Evolutionary conservation across 257 asterid genomes (phyloP).

Genomic region (Linaria vulgaris): DNA sequence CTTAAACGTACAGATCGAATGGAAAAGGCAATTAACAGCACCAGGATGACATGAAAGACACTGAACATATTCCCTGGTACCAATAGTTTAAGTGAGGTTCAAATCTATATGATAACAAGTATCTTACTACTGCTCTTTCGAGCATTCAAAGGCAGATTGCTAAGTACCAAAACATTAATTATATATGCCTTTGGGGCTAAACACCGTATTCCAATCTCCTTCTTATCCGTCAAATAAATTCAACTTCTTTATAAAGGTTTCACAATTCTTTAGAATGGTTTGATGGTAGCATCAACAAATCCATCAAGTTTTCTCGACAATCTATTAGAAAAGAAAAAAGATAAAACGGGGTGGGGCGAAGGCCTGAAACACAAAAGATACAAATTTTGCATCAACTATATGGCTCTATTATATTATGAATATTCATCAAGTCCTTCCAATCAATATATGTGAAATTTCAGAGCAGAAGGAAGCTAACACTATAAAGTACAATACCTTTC

Average conservation of each 20-base stretch:
- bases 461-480: neutral
- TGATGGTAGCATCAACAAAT: neutral
- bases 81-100: neutral
- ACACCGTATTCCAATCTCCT: neutral
- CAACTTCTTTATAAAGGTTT: neutral
- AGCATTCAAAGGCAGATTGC: neutral
- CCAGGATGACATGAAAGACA: too few species aligned
- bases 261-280: neutral
- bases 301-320: conserved; percentile 5
- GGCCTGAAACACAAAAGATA: neutral
- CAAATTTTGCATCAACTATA: conserved; percentile 25
- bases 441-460: conserved; percentile 1
- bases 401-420: conserved; percentile 20
- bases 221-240: neutral
- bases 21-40: neutral
- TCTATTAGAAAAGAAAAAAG: neutral
- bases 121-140: too few species aligned
- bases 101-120: too few species aligned
- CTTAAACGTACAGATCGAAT: neutral
- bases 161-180: neutral
- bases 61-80: too few species aligned
- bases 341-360: neutral
- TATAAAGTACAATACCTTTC: conserved; percentile 27
- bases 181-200: neutral
- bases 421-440: conserved; percentile 23